These are phyloP conservation scores for Gnomoniopsis sp. DNA, from an alignment of 2,329 filamentous ascomycete genomes.

Conservation along the genomic window DNA sequence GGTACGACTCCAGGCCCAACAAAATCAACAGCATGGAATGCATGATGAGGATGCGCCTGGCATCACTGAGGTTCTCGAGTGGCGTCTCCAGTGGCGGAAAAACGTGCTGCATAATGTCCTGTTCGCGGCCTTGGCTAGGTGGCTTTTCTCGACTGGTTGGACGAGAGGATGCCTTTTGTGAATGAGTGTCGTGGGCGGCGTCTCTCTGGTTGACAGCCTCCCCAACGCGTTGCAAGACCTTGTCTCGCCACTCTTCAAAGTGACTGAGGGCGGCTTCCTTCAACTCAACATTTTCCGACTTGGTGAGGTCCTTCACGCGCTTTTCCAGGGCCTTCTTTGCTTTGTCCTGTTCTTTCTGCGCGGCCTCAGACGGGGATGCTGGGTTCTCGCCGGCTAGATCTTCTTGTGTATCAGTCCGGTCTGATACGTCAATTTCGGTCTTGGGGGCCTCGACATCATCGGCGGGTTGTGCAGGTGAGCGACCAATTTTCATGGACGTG, in stretches of 20 bases:
- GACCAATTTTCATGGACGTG: constrained; percentile 6
- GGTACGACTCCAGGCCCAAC: constrained; percentile 71
- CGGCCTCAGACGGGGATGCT: not conserved
- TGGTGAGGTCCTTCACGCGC: constrained; percentile 19
- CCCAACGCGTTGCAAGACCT: constrained; percentile 65
- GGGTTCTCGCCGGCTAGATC: not conserved
- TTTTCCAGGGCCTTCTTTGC: constrained; percentile 13
- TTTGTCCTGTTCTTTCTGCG: constrained; percentile 4
- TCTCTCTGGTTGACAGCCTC: constrained; percentile 56
- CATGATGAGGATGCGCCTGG: constrained; percentile 20
- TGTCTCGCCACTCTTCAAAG: constrained; percentile 74
- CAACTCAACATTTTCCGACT: constrained; percentile 32
- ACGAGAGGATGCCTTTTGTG: constrained; percentile 44
- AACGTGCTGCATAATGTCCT: constrained; percentile 43
- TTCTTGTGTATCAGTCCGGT: not conserved
- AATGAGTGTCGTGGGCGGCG: constrained; percentile 41
- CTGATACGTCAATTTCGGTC: not conserved
- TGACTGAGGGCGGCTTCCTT: constrained; percentile 58
- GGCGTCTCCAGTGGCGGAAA: constrained; percentile 54
- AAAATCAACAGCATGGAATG: constrained; percentile 64
- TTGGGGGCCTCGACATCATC: not conserved
- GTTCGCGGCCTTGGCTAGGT: constrained; percentile 32
- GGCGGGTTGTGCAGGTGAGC: not conserved
- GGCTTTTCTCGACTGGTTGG: constrained; percentile 38
- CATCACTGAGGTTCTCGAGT: constrained; percentile 44